A percentile compares a stretch with the other conserved stretches of the same genome.
phyloP scores from a whole-genome alignment of 495 filamentous ascomycete genomes.

The Trichoderma erinaceum region DNA sequence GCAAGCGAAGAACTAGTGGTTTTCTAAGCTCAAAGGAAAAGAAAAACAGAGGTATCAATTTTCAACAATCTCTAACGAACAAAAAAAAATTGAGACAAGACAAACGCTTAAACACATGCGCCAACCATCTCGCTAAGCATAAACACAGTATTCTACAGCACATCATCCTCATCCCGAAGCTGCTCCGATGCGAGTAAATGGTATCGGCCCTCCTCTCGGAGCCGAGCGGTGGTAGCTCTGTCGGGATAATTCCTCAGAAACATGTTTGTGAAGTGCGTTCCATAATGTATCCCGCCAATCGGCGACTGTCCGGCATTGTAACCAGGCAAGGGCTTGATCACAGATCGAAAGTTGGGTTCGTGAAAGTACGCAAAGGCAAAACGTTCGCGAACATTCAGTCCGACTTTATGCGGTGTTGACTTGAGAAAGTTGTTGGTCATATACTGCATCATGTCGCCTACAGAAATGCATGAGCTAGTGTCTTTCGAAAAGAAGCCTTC shows the following conservation, averaged over 20 bases:
- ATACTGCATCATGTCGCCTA: constrained; percentile 46
- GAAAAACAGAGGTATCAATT: not conserved
- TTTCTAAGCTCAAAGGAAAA: not conserved
- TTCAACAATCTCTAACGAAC: not conserved
- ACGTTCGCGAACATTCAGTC: constrained; percentile 38
- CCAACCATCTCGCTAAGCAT: not conserved
- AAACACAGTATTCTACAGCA: not conserved
- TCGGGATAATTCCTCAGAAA: constrained; percentile 43
- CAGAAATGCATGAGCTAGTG: not conserved
- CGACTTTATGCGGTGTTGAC: constrained; percentile 43
- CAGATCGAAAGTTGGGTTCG: constrained; percentile 40
- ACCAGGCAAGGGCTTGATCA: constrained; percentile 33
- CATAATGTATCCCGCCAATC: constrained; percentile 36
- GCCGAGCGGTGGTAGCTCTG: constrained; percentile 35
- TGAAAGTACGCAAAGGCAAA: constrained; percentile 43
- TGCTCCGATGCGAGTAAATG: constrained; percentile 21
- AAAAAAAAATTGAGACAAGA: not conserved
- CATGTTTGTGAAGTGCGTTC: constrained; percentile 46
- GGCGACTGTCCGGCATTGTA: constrained; percentile 20
- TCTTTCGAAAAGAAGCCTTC: not conserved
- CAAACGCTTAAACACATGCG: not conserved
- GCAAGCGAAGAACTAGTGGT: no score
- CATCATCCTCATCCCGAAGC: constrained; percentile 21
- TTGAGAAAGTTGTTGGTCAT: constrained; percentile 34
- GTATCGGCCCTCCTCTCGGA: constrained; percentile 28